These are phyloP conservation scores for Diddensiella transvaalensis DNA, from an alignment of 805 yeast genomes.

Conservation along the genomic window DNA sequence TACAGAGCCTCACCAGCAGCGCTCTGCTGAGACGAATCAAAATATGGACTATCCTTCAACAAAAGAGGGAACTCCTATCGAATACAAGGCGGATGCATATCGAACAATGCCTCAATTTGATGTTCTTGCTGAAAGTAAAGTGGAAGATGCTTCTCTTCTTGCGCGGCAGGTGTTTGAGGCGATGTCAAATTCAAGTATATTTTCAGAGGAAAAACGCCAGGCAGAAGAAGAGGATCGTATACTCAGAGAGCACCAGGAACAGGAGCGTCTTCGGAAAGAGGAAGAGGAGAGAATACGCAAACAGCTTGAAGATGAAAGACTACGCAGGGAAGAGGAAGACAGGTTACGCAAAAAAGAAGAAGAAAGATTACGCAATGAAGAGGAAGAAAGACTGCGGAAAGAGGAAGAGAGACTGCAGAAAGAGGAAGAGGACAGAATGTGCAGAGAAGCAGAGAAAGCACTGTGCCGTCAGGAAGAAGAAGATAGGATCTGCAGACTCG, in stretches of 20 bases:
- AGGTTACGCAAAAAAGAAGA: not conserved
- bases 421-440: not conserved
- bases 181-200: not conserved
- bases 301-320: not conserved
- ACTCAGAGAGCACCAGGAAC: not conserved
- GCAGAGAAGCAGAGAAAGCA: no score
- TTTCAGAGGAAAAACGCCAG: conserved; percentile 1
- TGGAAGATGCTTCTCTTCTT: not conserved
- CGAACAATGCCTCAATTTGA: not conserved
- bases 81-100: not conserved
- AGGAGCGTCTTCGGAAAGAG: not conserved
- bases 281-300: not conserved
- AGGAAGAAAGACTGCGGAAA: not conserved
- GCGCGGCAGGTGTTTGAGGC: not conserved
- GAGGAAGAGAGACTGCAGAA: not conserved
- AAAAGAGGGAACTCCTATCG: not conserved
- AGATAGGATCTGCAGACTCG: not conserved
- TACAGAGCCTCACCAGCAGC: not conserved
- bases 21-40: not conserved
- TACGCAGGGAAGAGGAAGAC: conserved; percentile 3
- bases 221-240: not conserved
- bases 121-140: not conserved
- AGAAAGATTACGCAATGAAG: not conserved
- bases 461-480: no score
- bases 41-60: not conserved